These are phyloP conservation scores for Eutypella sp. DNA, from an alignment of 2,329 filamentous ascomycete genomes.

Conservation along the genomic window DNA sequence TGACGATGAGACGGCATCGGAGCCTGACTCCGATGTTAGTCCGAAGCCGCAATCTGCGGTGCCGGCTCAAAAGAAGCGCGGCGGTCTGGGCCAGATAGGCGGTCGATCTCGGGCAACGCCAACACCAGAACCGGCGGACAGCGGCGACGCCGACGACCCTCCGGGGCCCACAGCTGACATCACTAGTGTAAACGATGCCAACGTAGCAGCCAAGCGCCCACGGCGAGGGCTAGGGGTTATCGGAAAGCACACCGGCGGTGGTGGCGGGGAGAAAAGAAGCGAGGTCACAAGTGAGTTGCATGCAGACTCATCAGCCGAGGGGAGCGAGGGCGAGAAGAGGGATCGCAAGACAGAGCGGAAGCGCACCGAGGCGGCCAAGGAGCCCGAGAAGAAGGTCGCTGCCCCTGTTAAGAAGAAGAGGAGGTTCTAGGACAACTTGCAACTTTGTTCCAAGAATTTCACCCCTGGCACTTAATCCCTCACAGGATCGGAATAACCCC, in stretches of 20 bases:
- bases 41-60: conserved; percentile 5
- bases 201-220: neutral
- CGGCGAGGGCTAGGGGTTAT: neutral
- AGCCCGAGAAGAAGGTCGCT: conserved; percentile 44
- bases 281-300: no score
- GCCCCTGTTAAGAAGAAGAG: conserved; percentile 52
- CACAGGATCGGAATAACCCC: no score
- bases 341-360: conserved; percentile 41
- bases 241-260: conserved; percentile 1
- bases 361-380: conserved; percentile 45
- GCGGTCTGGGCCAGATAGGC: conserved; percentile 6
- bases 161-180: no score
- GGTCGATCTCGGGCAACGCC: conserved; percentile 2
- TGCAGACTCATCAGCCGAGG: neutral
- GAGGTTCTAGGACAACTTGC: conserved; percentile 43
- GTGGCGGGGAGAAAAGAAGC: neutral
- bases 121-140: neutral
- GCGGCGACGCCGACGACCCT: neutral
- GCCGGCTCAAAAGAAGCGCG: conserved; percentile 9
- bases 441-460: no score
- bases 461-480: no score
- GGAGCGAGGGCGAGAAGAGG: conserved; percentile 21
- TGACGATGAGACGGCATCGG: conserved; percentile 20
- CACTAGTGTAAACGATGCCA: no score
- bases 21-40: conserved; percentile 16